phyloP scores from a whole-genome alignment of 768 basidiomycete genomes.

The Auricularia auricula-judae region DNA sequence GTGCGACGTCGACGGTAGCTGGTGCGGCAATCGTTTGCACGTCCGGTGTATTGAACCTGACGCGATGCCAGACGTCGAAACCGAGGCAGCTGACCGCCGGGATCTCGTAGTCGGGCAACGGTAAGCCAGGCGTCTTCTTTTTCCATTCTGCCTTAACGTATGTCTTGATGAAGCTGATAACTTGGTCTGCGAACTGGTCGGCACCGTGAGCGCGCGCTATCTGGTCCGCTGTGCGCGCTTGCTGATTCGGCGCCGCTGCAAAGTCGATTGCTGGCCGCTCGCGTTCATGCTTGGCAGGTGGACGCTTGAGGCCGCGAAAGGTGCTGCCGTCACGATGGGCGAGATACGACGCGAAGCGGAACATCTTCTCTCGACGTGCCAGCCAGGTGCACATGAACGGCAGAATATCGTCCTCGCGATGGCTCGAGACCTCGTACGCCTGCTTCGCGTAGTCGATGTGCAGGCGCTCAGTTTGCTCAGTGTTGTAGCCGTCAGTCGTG shows the following conservation, averaged over 20 bases:
- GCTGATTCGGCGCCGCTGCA: not conserved
- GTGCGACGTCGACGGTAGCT: not conserved
- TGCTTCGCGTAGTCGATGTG: constrained; percentile 22
- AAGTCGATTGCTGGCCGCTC: not conserved
- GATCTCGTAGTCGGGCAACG: not conserved
- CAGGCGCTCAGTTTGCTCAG: constrained; percentile 27
- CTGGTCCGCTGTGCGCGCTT: not conserved
- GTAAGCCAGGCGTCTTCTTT: not conserved
- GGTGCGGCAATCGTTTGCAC: not conserved
- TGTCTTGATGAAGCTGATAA: not conserved
- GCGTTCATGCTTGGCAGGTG: not conserved
- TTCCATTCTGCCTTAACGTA: not conserved
- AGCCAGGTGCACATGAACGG: constrained; percentile 8
- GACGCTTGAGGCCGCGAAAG: not conserved
- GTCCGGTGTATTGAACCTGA: not conserved
- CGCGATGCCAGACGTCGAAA: not conserved
- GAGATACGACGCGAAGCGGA: constrained; percentile 1
- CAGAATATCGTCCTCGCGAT: constrained; percentile 5
- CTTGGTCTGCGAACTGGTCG: not conserved
- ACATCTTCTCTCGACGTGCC: constrained; percentile 2
- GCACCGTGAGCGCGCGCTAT: not conserved
- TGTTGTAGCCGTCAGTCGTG: constrained; percentile 29
- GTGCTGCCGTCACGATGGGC: not conserved
- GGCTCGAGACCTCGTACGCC: constrained; percentile 9
- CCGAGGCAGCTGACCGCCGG: not conserved